Base-by-base conservation (phyloP, 2,329 filamentous ascomycete genomes). In the Eutypa lata region DNA sequence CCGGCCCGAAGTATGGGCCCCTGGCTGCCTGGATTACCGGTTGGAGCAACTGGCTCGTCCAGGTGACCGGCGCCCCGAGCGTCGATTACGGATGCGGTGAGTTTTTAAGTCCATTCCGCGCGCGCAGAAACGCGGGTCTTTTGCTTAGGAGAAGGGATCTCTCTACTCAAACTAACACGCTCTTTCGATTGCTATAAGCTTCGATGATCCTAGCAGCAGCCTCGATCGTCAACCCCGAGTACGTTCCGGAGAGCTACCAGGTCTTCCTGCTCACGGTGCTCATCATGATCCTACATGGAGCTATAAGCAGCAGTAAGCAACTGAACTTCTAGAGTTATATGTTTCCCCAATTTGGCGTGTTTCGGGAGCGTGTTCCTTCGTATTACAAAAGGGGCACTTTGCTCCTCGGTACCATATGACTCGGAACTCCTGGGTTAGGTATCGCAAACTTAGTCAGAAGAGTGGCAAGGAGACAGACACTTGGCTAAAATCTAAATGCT, bases 191-290 rank as follows among this genome's bases (percentile, higher is more conserved):
- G 6, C 26, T n/a, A n/a, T n/a, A 31, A 31, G 26, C 26, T 10
- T 31, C 26, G 5, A 31, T 90, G 87, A 85, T 88, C 51, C 77
- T 90, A 5, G 87, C 87, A 3, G 83, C 84, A 0, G 86, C 74
- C 1, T 87, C 84, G n/a, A 88, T 90, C 63, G 73, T 75, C 44
- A 81, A 89, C 59, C 86, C 87, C 1, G 65, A 67, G n/a, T 91
- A 87, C 61, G 70, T 81, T 2, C 87, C 88, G 2, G 79, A 78
- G 33, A 72, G 79, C 48, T 90, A 83, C 65, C 87, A 91, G 54
- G 82, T 80, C 0, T 91, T 86, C 65, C 80, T 91, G 21, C 73
- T 90, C 13, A 88, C 86, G 0, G 73, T 80, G 3, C 72, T 87
- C 46, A 75, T 90, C 57, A 86, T 90, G 84, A 67, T 89, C 26